phyloP scores from a whole-genome alignment of 164 flowering plant species.

The Macadamia integrifolia region DNA sequence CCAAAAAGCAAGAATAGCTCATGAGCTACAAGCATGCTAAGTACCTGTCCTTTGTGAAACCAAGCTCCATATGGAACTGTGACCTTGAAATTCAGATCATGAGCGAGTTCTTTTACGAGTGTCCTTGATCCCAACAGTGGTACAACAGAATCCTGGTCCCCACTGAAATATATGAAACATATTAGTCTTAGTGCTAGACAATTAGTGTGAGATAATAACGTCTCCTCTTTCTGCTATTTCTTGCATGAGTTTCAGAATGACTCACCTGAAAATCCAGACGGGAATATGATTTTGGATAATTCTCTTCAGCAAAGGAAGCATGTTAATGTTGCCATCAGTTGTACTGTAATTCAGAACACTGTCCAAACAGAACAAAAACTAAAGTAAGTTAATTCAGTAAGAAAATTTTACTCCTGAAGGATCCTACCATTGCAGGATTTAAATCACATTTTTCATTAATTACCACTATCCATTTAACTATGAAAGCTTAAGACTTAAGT shows the following conservation, averaged over 20 bases:
- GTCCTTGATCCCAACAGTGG: slow-evolving; percentile 88
- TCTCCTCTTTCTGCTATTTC: neutral
- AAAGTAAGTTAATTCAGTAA: slow-evolving; percentile 21
- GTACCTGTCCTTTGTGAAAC: slow-evolving; percentile 90
- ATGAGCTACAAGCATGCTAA: neutral
- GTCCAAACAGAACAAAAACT: slow-evolving; percentile 2
- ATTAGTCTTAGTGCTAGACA: neutral
- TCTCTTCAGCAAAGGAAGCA: slow-evolving; percentile 56
- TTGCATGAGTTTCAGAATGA: neutral
- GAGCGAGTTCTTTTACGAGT: slow-evolving; percentile 77
- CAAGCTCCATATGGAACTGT: slow-evolving; percentile 94
- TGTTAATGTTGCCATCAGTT: slow-evolving; percentile 47
- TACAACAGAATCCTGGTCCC: slow-evolving; percentile 94
- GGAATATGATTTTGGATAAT: slow-evolving; percentile 41
- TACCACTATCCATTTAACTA: neutral
- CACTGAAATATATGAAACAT: slow-evolving; percentile 43
- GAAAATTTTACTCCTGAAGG: slow-evolving; percentile 22
- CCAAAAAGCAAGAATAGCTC: neutral
- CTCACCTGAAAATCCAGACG: slow-evolving; percentile 74
- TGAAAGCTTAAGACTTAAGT: neutral
- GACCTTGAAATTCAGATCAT: slow-evolving; percentile 50
- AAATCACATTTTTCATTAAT: neutral
- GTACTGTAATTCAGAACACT: slow-evolving; percentile 56
- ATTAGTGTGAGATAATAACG: neutral
- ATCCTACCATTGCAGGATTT: neutral